Evolutionary conservation across 495 filamentous ascomycete species (phyloP), one percentile per base, ranked within the genome.

Genomic region (Aspergillus egyptiacus): DNA sequence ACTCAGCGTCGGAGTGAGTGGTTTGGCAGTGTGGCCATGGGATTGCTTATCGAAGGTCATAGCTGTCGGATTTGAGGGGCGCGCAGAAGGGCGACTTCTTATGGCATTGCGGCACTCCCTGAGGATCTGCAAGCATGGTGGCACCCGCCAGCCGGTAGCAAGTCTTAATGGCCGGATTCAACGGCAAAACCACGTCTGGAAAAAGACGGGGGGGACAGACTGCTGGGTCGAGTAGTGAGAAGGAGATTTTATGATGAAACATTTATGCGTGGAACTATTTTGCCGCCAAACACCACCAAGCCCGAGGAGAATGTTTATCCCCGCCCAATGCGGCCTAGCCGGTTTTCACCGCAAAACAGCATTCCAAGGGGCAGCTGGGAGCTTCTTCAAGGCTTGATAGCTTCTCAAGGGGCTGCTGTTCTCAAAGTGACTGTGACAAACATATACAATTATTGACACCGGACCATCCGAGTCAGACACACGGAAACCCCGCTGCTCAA

Each of bases 41-140:
- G 27, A 66, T 63, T 76, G 73, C 71, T 78, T 79, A 71, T 78
- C 75, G 65, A 61, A 65, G 61, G 67, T 72, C 75, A 76, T 78
- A 61, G 61, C 67, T 59, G 66, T 57, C 59, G 60, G 45, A 27
- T 24, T 61, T 46, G 54, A 61, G 56, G 51, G 56, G 60, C 59
- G 56, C 55, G 51, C 53, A 50, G 46, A 58, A 55, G 59, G 40
- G 50, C 53, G 59, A 58, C 60, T 64, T 60, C 62, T 67, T 60
- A 66, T 69, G 66, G 63, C 71, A 72, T 71, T 67, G 66, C 62
- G 58, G 55, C 63, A 55, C 53, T 58, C 50, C 55, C 46, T 54
- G 50, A 54, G 32, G 40, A 46, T 51, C 57, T 59, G 52, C 60
- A 52, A 66, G 65, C 70, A 73, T 73, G 65, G 49, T 68, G 65